Base-by-base conservation (phyloP, 305 asterid species). In the Solanum hybrid region DNA sequence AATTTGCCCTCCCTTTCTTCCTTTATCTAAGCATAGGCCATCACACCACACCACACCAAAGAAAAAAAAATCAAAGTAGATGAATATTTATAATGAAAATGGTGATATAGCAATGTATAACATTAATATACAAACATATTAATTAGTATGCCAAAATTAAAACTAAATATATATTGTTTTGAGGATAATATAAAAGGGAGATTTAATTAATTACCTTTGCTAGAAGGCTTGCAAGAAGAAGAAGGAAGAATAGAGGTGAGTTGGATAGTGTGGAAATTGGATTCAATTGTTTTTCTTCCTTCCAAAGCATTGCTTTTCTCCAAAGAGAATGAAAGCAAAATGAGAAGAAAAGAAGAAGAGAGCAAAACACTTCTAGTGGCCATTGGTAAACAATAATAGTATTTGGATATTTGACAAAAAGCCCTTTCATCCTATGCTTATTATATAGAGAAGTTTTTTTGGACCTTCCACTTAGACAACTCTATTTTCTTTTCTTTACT, bases 191-290 rank as follows among this genome's bases (percentile, higher is more conserved):
- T 69, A 69, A 69, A 69, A 51, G 13, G 32, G 76, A 34, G 56
- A 56, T 42, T 3, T 38, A 22, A 32, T 24, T n/a, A 89, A 51
- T 78, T 73, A 94, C 91, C 92, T 90, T 79, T 91, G 34, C 90
- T 51, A 86, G 95, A 80, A 60, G 91, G 88, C 26, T 86, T 93
- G 94, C 97, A 95, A 91, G 91, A 69, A 5, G 94, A 86, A 77
- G 92, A 88, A 46, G 96, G 95, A 9, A 91, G 88, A 4, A 95
- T 92, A 89, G 96, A 90, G 92, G 69, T 91, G 87, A 93, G 40
- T 36, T 92, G 84, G 90, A 94, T 72, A 7, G 97, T 92, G 35
- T 93, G 95, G 87, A 88, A 92, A 27, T 90, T 87, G 69, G 13
- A 77, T 85, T 88, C 81, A 40, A 51, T 89, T 16, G 85, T 88